Evolutionary conservation across 306 rosid species (phyloP), one percentile per base, ranked within the genome.

Genomic region (Cicer yamashitae): DNA sequence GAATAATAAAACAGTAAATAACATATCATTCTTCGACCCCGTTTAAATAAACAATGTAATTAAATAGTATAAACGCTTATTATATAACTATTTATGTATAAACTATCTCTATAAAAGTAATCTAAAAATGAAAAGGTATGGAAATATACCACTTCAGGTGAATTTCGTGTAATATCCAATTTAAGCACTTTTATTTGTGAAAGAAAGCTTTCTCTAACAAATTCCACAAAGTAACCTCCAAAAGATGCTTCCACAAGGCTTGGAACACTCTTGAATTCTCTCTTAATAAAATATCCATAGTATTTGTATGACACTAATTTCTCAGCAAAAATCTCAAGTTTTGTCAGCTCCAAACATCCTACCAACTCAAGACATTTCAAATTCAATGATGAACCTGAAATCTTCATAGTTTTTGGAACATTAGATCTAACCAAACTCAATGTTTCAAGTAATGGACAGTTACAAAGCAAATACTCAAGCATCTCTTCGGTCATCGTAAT

Each of bases 121-220:
- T 25, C 3, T 38, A 56, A 79, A 6, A 60, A 60, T 45, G 22
- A n/a, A 63, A 54, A 2, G 7, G 58, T 11, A 13, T 6, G 20
- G n/a, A 48, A 48, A 73, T 7, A 7, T 61, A 79, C 83, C 78
- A 79, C 60, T 47, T 74, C n/a, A 54, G 70, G 74, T 63, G 38
- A 40, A 7, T 62, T 79, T 63, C 69, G 66, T 62, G 83, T 69
- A 10, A 79, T 75, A 46, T 83, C 83, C 77, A 83, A 17, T 70
- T 75, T 83, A 47, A 83, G 83, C 66, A 79, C 67, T 78, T 63
- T 40, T 47, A 83, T 11, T 47, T 79, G 83, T 4, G 59, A 70
- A n/a, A 79, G 40, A 75, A 74, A 75, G 41, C 83, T 62, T 62
- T 62, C 67, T 70, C 62, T 51, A 25, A 6, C 53, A 68, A 79